phyloP scores from a whole-genome alignment of 495 filamentous ascomycete species.

The Podospora fimiseda region DNA sequence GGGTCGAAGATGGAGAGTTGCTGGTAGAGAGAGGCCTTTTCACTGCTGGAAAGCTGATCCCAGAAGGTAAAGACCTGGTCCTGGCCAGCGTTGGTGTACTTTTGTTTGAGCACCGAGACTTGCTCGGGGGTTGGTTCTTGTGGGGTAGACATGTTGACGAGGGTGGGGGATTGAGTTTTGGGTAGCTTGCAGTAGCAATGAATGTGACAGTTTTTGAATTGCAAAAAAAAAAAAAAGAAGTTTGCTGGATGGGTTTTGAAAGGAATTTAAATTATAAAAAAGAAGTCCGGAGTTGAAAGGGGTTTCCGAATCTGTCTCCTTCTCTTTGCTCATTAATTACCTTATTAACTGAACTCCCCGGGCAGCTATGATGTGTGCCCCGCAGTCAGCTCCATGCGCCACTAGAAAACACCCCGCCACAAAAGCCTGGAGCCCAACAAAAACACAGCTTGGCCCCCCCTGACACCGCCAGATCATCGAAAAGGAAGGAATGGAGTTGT shows the following conservation, averaged over 20 bases:
- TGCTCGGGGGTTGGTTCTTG: slow-evolving; percentile 66
- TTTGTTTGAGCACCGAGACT: slow-evolving; percentile 64
- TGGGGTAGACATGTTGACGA: slow-evolving; percentile 23
- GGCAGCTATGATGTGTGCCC: no score
- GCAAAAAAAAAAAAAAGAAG: background rate
- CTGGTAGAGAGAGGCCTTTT: slow-evolving; percentile 73
- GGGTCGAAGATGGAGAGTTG: slow-evolving; percentile 80
- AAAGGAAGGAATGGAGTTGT: no score
- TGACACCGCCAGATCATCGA: background rate
- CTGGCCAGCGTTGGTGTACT: slow-evolving; percentile 74
- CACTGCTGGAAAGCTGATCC: slow-evolving; percentile 62
- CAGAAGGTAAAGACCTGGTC: slow-evolving; percentile 89
- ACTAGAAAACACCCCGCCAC: background rate
- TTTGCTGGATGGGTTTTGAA: no score
- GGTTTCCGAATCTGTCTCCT: no score
- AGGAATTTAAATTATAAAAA: background rate
- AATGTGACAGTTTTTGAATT: background rate
- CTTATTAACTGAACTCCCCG: no score
- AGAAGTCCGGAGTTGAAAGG: slow-evolving; percentile 1
- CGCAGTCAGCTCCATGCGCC: slow-evolving; percentile 4
- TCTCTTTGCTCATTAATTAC: no score
- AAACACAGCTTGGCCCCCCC: slow-evolving; percentile 3
- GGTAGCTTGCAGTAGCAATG: background rate
- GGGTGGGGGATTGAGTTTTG: background rate
- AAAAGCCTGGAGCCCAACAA: background rate